Evolutionary conservation across 208 protist genomes (phyloP), one percentile per base, ranked within the genome.

Genomic region (Leishmania martiniquensis): DNA sequence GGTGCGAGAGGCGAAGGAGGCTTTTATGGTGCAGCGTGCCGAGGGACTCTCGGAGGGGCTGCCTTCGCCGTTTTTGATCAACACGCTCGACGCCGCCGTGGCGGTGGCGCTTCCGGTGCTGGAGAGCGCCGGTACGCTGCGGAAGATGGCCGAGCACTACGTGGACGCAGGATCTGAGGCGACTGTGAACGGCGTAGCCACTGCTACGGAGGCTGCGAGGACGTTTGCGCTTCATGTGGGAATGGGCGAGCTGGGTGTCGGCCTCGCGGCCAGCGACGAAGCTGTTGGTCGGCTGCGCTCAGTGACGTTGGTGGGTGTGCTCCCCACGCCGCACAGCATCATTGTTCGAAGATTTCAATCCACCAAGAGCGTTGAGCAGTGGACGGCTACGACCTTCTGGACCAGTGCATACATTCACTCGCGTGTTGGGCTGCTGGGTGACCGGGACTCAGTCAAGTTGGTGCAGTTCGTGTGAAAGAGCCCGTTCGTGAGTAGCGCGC

Each of bases 261-360:
- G 83, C 22, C 55, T 85, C 25, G 86, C 76, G 7, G 75, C 82
- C 22, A 88, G 87, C 65, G 80, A 84, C 5, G 85, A 47, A 2
- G 81, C 76, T 2, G 77, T 89, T 44, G 78, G 80, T 63, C 84
- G 85, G 20, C 87, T 97, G 47, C 75, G 83, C 51, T 71, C 82
- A 2, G 49, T 91, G 20, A 95, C 90, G 4, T 73, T 98, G 4
- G 96, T 98, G 10, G 96, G 96, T 3, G 76, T 90, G 29, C 81
- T 98, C 15, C 90, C 94, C 29, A 90, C 89, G 9, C 91, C 93
- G 20, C 93, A 96, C 67, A 85, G 79, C 60, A 95, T 98, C 54
- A 78, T 96, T 20, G 86, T 91, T 13, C 85, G 89, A 25, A 80
- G 83, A 52, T 91, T 97, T 59, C 85, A 91, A 47, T 80, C 84